Conservation (phyloP, 495 filamentous ascomycete genomes). For the Talaromyces liani region DNA sequence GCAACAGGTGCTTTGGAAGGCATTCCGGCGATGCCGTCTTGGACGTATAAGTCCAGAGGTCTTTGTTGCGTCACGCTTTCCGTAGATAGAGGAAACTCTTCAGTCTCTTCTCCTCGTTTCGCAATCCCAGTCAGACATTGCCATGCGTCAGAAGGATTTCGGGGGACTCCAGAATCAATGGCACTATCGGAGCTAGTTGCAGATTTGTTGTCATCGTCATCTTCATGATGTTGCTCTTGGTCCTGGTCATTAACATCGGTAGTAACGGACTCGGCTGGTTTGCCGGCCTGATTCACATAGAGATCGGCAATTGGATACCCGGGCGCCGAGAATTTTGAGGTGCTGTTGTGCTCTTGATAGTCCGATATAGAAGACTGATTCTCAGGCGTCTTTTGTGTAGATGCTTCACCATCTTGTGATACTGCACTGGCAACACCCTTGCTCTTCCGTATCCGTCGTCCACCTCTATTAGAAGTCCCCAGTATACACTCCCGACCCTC, state of each 20-base stretch:
- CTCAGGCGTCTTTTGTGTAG: neutral
- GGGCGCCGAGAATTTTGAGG: slow-evolving; percentile 15
- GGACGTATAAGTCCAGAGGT: slow-evolving; percentile 11
- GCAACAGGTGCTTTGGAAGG: slow-evolving; percentile 13
- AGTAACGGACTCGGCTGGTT: slow-evolving; percentile 22
- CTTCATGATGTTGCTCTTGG: neutral
- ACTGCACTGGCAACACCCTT: slow-evolving; percentile 27
- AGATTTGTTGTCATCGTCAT: slow-evolving; percentile 33
- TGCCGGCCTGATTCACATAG: slow-evolving; percentile 22
- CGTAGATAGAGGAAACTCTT: neutral
- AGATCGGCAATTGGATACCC: slow-evolving; percentile 32
- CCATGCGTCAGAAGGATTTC: slow-evolving; percentile 43
- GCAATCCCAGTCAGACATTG: slow-evolving; percentile 37
- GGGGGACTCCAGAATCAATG: slow-evolving; percentile 24
- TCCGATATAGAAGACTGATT: slow-evolving; percentile 21
- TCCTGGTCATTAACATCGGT: neutral
- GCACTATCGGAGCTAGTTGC: slow-evolving; percentile 25
- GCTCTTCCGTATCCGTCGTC: slow-evolving; percentile 49
- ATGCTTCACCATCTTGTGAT: neutral
- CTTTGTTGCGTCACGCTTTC: slow-evolving; percentile 4
- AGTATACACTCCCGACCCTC: slow-evolving; percentile 54
- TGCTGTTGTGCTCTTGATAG: slow-evolving; percentile 19
- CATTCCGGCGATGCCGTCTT: slow-evolving; percentile 23
- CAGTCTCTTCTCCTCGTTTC: slow-evolving; percentile 20
- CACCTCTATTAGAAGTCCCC: slow-evolving; percentile 54